Evolutionary conservation across 2,329 filamentous ascomycete species (phyloP).

Genomic region (Claviceps pusilla): DNA sequence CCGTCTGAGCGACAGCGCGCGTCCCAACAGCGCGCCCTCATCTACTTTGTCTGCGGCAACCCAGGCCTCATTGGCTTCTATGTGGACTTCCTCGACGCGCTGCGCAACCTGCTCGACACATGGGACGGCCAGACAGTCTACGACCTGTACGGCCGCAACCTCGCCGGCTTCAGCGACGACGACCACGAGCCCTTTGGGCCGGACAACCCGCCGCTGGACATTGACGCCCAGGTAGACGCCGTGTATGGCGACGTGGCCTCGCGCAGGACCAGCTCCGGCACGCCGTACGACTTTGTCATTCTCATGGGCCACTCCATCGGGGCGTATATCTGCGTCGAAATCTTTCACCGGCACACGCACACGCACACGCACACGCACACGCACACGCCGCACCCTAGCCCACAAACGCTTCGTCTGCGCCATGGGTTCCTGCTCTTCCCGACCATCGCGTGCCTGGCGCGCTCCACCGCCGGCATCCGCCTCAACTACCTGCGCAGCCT

Average conservation of each 20-base stretch:
- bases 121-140: slow-evolving; percentile 26
- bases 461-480: slow-evolving; percentile 43
- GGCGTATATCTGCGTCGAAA: slow-evolving; percentile 54
- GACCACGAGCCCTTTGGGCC: slow-evolving; percentile 32
- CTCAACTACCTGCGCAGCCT: slow-evolving; percentile 23
- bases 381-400: slow-evolving; percentile 15
- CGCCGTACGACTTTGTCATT: slow-evolving; percentile 42
- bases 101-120: slow-evolving; percentile 38
- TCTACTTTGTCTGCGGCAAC: slow-evolving; percentile 65
- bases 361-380: slow-evolving; percentile 14
- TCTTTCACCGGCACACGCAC: slow-evolving; percentile 42
- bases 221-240: slow-evolving; percentile 38
- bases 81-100: slow-evolving; percentile 43
- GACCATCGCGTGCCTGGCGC: slow-evolving; percentile 56
- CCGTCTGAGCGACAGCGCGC: slow-evolving; percentile 13
- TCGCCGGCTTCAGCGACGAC: slow-evolving; percentile 42
- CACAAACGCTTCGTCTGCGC: slow-evolving; percentile 21
- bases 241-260: slow-evolving; percentile 23
- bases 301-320: slow-evolving; percentile 64
- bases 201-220: slow-evolving; percentile 29
- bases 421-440: slow-evolving; percentile 56
- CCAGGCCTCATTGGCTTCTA: slow-evolving; percentile 66
- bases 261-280: slow-evolving; percentile 11
- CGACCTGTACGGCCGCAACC: slow-evolving; percentile 42
- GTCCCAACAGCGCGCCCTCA: slow-evolving; percentile 26